Conservation (phyloP, 139 green algal genomes). For the Penium margaritaceum region DNA sequence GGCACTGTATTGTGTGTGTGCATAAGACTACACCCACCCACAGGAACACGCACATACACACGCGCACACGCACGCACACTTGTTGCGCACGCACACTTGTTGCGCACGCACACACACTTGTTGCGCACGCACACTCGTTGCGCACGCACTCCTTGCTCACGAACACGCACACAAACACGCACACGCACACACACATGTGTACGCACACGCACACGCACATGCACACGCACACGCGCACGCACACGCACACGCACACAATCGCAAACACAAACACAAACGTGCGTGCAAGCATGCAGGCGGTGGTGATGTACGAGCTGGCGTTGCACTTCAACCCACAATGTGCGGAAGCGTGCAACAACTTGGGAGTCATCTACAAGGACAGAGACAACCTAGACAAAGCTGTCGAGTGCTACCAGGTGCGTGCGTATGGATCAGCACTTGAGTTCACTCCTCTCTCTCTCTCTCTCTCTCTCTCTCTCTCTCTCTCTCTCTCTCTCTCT, state of each 20-base stretch:
- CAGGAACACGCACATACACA: too few relatives aligned
- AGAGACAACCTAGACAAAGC: constrained; percentile 67
- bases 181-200: background rate
- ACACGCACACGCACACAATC: constrained; percentile 61
- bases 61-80: too few relatives aligned
- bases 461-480: too few relatives aligned
- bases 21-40: too few relatives aligned
- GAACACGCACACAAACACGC: background rate
- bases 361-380: constrained; percentile 67
- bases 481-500: too few relatives aligned
- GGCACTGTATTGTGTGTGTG: too few relatives aligned
- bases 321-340: constrained; percentile 65
- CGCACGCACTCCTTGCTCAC: too few relatives aligned
- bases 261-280: constrained; percentile 89
- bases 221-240: constrained; percentile 52
- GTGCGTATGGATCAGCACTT: too few relatives aligned
- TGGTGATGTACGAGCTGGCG: constrained; percentile 84
- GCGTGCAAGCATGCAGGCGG: constrained; percentile 65
- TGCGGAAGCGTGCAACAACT: constrained; percentile 88
- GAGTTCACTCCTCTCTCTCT: too few relatives aligned
- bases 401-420: constrained; percentile 55
- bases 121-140: too few relatives aligned
- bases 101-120: too few relatives aligned
- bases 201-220: constrained; percentile 18
- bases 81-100: too few relatives aligned